Percentiles rank a stretch among this genome's conserved stretches.
These are phyloP conservation scores for Gaeumannomyces sp. DNA, from an alignment of 2,329 filamentous ascomycete species.

Conservation along the genomic window DNA sequence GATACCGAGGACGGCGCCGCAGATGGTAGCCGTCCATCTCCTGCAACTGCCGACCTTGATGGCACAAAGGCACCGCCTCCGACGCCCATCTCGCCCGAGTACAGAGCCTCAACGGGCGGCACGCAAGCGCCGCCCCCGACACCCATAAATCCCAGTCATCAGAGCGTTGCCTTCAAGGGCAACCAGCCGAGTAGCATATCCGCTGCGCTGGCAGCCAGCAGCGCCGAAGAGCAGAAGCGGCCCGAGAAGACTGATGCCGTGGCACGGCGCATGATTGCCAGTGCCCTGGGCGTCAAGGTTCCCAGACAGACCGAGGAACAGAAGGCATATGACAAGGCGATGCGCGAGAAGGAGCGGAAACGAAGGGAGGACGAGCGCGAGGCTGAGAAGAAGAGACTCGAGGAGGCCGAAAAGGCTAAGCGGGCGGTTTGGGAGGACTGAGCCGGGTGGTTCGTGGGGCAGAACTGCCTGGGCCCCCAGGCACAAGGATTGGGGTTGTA, in stretches of 20 bases:
- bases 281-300: conserved; percentile 73
- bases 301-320: conserved; percentile 85
- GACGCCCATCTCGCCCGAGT: conserved; percentile 56
- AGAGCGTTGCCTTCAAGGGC: not conserved
- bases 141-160: conserved; percentile 2
- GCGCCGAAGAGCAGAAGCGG: conserved; percentile 46
- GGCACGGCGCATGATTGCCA: conserved; percentile 82
- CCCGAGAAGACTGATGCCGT: conserved; percentile 94
- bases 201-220: conserved; percentile 35
- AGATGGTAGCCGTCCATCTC: conserved; percentile 22
- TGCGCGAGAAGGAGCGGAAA: conserved; percentile 80
- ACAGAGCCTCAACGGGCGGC: conserved; percentile 16
- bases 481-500: not conserved
- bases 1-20: conserved; percentile 17
- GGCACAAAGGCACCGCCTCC: conserved; percentile 51
- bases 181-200: not conserved
- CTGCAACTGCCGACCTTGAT: conserved; percentile 18
- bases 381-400: conserved; percentile 52
- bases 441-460: not conserved
- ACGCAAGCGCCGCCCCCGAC: not conserved
- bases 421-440: conserved; percentile 79
- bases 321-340: conserved; percentile 73
- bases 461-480: not conserved
- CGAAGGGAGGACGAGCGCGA: conserved; percentile 66
- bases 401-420: conserved; percentile 69